These are phyloP conservation scores for Trichoderma polysporum DNA, from an alignment of 2,329 filamentous ascomycete species.

Conservation along the genomic window DNA sequence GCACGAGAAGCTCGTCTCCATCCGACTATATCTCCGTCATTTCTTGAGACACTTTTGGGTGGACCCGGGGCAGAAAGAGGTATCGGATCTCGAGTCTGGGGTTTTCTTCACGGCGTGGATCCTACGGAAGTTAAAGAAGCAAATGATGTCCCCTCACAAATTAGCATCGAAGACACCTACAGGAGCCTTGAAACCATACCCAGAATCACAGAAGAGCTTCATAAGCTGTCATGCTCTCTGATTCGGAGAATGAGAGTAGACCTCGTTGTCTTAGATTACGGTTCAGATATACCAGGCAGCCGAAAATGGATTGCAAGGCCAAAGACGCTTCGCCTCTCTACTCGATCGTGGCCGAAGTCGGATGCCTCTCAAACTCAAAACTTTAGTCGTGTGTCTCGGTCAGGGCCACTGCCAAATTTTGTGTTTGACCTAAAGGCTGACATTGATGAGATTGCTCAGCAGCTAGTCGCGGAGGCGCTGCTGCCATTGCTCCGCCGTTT, in stretches of 20 bases:
- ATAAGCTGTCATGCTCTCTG: constrained; percentile 67
- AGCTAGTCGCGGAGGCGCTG: constrained; percentile 67
- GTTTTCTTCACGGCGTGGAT: constrained; percentile 78
- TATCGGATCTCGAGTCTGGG: constrained; percentile 72
- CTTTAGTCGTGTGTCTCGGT: constrained; percentile 73
- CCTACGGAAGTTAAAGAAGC: constrained; percentile 69
- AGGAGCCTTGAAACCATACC: constrained; percentile 63
- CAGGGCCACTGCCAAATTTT: constrained; percentile 69
- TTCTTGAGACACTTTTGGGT: constrained; percentile 67
- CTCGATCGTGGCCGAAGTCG: constrained; percentile 55
- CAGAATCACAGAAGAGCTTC: constrained; percentile 66
- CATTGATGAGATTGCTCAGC: constrained; percentile 61
- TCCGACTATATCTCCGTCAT: constrained; percentile 60
- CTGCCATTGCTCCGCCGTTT: constrained; percentile 72
- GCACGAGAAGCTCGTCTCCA: constrained; percentile 64
- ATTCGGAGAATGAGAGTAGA: constrained; percentile 78
- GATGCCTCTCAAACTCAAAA: constrained; percentile 50
- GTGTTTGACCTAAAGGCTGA: constrained; percentile 64
- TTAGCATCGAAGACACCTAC: constrained; percentile 95
- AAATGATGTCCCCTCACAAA: constrained; percentile 74
- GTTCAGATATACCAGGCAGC: constrained; percentile 33
- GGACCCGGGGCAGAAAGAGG: constrained; percentile 70
- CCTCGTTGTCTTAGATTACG: constrained; percentile 56
- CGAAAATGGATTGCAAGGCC: constrained; percentile 74
- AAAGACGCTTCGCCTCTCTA: constrained; percentile 76